Base-by-base conservation (phyloP, 352 stramenopile genomes). In the Phytophthora constricta region DNA sequence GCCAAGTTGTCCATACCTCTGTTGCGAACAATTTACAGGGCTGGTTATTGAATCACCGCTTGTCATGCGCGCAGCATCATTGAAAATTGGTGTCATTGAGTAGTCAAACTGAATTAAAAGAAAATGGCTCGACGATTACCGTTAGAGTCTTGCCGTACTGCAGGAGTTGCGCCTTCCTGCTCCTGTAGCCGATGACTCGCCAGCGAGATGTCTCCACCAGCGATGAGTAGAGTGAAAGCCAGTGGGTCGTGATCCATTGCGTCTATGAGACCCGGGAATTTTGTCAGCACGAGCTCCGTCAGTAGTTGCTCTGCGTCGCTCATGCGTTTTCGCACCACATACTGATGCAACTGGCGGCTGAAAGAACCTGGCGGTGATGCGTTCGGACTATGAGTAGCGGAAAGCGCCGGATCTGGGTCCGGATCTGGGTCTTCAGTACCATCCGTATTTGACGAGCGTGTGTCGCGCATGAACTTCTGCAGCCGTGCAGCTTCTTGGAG, bases 221-320 rank as follows among this genome's bases (percentile, higher is more conserved):
- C 80, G 47, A 95, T 86, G 50, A 91, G 79, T 28, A 87, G 76
- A 28, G 86, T 84, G 61, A 95, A 92, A 33, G 82, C 73, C 19
- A 89, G 52, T 20, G 84, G 84, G 48, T 95, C 87, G 68, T 90
- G 86, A 41, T 95, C 87, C 80, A 93, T 91, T 16, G 85, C 87
- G 52, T 95, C 87, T 16, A 92, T 74, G 4, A 95, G 79, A 11
- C 70, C 62, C 19, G 86, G 80, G 49, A 92, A 93, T 51, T 85
- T 78, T 20, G 79, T 77, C 26, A 88, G 56, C 26, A 93, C 85
- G 19, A 90, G 70, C 49, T 91, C 72, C 1, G 77, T 76, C 10
- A 95, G 65, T 50, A 95, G 37, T 42, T 93, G 79, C 41, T 93
- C 82, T 11, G 80, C 81, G 7, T 86, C 74, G 16, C 55, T 55